Base-by-base conservation (phyloP, 306 rosid species). In the Acacia confusa region DNA sequence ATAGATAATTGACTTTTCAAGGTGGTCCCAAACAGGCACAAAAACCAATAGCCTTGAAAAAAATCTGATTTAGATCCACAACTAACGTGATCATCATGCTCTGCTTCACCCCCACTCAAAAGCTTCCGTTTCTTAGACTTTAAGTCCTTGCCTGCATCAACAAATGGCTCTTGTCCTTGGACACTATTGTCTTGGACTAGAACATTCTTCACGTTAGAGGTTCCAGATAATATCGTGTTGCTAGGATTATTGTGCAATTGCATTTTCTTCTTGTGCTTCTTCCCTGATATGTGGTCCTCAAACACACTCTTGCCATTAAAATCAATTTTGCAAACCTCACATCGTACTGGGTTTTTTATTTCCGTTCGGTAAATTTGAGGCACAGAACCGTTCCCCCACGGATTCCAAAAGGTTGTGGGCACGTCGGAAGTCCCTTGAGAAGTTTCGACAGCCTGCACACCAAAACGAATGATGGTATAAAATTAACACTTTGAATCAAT, bases 71-170 rank as follows among this genome's bases (percentile, higher is more conserved):
- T 65, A n/a, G 53, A 57, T 34, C 69, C 77, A 45, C 45, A 74
- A 77, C 60, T 91, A 79, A 93, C 97, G 92, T 84, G 91, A 77
- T 86, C 81, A 47, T 83, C 72, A 40, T 91, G 92, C 81, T 79
- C 53, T 3, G 83, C 58, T 1, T 83, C 80, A 44, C 87, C 82
- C 1, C 85, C 69, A 70, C 53, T 80, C 75, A 70, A 43, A 86
- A 74, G 67, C 87, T 86, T 83, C 43, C 65, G 83, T 74, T 82
- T 85, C 85, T 89, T 89, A 27, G 81, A 69, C 70, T 77, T 88
- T 66, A 82, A 65, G 64, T 82, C 88, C 61, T 25, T 44, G 74
- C 82, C 48, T 45, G 70, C 78, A 58, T 75, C 32, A 71, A 85
- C 90, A 69, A 9, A 48, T 48, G 45, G 25, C 52, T 52, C 81